phyloP scores from a whole-genome alignment of 148 eudicot species.

The Chenopodium album region DNA sequence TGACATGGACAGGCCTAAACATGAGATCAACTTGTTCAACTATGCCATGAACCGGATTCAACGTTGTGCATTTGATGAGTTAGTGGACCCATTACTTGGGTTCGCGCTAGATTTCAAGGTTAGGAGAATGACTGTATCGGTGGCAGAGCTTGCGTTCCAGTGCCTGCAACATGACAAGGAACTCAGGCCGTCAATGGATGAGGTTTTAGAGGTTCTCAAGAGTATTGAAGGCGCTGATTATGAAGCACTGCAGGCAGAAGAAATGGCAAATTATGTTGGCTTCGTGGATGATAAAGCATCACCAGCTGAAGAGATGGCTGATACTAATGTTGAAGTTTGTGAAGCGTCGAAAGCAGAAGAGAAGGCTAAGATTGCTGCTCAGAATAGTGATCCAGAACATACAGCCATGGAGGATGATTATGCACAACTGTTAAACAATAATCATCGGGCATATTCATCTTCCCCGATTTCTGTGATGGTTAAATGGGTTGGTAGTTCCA shows the following conservation, averaged over 20 bases:
- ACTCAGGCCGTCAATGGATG: conserved; percentile 11
- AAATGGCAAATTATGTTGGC: not conserved
- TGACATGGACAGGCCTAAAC: not conserved
- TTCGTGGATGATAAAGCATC: conserved; percentile 15
- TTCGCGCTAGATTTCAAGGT: not conserved
- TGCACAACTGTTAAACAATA: not conserved
- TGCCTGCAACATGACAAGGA: conserved; percentile 21
- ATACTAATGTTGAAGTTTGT: not conserved
- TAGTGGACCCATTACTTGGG: conserved; percentile 20
- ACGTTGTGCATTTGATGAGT: conserved; percentile 11
- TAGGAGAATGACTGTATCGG: conserved; percentile 15
- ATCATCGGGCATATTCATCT: not conserved
- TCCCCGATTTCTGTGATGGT: conserved; percentile 24
- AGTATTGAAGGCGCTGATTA: conserved; percentile 13
- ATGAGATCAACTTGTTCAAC: conserved; percentile 17
- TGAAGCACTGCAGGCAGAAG: not conserved
- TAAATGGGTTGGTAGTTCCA: conserved; percentile 20
- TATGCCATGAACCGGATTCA: conserved; percentile 15
- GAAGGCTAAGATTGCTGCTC: not conserved
- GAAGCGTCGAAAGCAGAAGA: not conserved
- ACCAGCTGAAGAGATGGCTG: not conserved
- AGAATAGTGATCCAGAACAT: not conserved
- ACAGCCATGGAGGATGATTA: not conserved
- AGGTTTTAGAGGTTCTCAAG: conserved; percentile 15
- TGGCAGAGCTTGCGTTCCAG: conserved; percentile 15